These are phyloP conservation scores for Fusarium continuum DNA, from an alignment of 2,329 filamentous ascomycete species.

Conservation along the genomic window DNA sequence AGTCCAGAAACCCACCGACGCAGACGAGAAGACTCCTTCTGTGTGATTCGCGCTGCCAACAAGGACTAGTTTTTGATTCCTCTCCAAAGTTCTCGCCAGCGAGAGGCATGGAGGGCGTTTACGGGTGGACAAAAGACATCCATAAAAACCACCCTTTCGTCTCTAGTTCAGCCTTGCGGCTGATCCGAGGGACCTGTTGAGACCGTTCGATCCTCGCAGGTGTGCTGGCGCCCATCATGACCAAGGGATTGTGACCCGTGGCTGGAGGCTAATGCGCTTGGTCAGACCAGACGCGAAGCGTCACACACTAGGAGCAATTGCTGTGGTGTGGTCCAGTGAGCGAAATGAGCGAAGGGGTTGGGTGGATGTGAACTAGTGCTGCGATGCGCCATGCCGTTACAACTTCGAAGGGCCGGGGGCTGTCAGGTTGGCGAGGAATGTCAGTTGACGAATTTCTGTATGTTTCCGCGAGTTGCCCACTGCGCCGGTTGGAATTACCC, in stretches of 20 bases:
- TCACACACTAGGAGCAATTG: conserved; percentile 56
- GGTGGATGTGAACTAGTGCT: conserved; percentile 35
- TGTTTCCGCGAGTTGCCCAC: conserved; percentile 55
- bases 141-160: conserved; percentile 85
- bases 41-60: conserved; percentile 85
- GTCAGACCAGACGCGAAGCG: conserved; percentile 58
- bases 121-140: conserved; percentile 92
- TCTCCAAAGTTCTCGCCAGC: conserved; percentile 60
- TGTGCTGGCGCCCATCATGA: conserved; percentile 60
- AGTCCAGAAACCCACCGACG: conserved; percentile 12
- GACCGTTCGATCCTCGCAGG: conserved; percentile 43
- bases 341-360: conserved; percentile 40
- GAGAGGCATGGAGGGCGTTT: conserved; percentile 68
- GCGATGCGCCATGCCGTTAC: conserved; percentile 29
- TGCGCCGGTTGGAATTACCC: conserved; percentile 43
- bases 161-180: conserved; percentile 56
- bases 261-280: conserved; percentile 66
- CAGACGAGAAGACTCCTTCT: conserved; percentile 65
- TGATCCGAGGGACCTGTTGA: conserved; percentile 57
- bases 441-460: conserved; percentile 57
- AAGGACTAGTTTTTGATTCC: conserved; percentile 95
- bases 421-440: conserved; percentile 50
- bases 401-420: conserved; percentile 55
- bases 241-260: conserved; percentile 55
- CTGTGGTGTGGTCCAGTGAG: conserved; percentile 55